Evolutionary conservation across 306 rosid species (phyloP).

Genomic region (Fagus crenata): DNA sequence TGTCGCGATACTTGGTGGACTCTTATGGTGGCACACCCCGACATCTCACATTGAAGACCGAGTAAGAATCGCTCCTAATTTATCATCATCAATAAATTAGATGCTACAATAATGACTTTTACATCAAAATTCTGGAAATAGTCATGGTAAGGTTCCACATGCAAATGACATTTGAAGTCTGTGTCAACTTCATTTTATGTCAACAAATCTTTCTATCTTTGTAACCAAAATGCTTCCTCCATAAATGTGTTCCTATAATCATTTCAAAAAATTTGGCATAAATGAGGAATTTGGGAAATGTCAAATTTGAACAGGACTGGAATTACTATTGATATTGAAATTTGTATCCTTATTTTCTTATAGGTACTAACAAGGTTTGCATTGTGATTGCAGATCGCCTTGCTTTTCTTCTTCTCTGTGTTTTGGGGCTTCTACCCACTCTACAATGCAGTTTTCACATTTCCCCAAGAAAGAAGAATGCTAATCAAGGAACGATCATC

Average conservation of each 20-base stretch:
- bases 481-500: conserved; percentile 82
- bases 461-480: conserved; percentile 94
- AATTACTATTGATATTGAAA: not conserved
- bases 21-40: conserved; percentile 98
- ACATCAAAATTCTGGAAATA: no score
- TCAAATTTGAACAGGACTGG: no score
- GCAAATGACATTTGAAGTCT: not conserved
- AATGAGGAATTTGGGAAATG: not conserved
- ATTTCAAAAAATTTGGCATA: not conserved
- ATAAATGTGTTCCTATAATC: not conserved
- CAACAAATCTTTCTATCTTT: conserved; percentile 7
- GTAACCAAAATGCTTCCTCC: not conserved
- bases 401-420: conserved; percentile 96
- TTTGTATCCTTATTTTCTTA: not conserved
- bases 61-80: conserved; percentile 39
- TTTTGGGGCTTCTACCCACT: conserved; percentile 99
- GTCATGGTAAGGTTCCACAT: no score
- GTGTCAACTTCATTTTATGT: conserved; percentile 28
- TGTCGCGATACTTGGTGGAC: conserved; percentile 91
- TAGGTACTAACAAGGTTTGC: conserved; percentile 25
- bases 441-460: conserved; percentile 98
- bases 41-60: conserved; percentile 79
- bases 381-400: conserved; percentile 60
- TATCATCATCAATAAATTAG: conserved; percentile 15
- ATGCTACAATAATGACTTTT: conserved; percentile 14